Base-by-base conservation (phyloP, 805 yeast genomes). In the Candida silvicultrix region DNA sequence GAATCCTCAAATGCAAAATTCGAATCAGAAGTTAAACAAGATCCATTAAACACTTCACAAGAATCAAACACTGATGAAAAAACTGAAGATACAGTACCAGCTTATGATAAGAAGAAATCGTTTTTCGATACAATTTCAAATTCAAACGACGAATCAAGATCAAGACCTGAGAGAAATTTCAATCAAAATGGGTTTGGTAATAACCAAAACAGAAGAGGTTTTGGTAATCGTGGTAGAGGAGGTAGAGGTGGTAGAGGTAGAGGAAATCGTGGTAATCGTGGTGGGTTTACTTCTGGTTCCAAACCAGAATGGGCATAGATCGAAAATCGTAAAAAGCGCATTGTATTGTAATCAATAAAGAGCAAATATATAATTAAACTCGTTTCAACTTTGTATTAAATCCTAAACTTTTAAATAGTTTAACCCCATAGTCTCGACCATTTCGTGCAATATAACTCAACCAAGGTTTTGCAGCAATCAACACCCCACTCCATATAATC, bases 51-150 rank as follows among this genome's bases (percentile, higher is more conserved):
- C 12, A 16, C 35, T 15, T 15, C n/a, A 31, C 18, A 31, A 31
- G 6, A 7, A 31, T 9, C 16, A 15, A 16, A 19, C 14, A 22
- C 6, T n/a, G 38, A 46, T 12, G 50, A 45, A 2, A 50, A 49
- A 20, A 49, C 36, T 16, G 49, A 43, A 14, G 46, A 42, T 14
- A 48, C 25, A 16, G 48, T 57, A 15, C 58, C 65, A 19, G 77
- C 73, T 25, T 94, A 94, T 69, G 78, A 89, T 68, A 89, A 83
- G 64, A 76, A 77, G 58, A 78, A 89, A 14, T 89, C 97, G 2
- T 92, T 94, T 65, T 92, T 92, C 59, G 98, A 94, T 66, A 79
- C 77, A 50, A 78, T 92, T 47, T 85, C 95, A 11, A 78, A 89
- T 11, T 81, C 89, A 4, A 66, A 81, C 35, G 77, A 74, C 44